phyloP scores from a whole-genome alignment of 2,329 filamentous ascomycete genomes.

The Lecanicillium sp. region DNA sequence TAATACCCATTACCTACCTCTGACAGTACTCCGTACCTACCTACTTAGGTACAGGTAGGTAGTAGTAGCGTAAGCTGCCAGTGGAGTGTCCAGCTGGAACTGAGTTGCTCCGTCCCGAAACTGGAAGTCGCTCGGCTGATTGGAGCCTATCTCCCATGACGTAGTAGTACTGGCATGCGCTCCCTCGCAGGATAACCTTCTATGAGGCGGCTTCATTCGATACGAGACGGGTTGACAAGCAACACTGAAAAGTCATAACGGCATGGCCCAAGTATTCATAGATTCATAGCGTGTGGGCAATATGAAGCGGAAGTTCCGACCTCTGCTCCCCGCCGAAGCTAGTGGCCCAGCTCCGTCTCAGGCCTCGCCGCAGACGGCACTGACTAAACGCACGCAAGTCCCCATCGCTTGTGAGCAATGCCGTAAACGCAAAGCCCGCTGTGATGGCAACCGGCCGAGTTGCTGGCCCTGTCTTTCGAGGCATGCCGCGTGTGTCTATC shows the following conservation, averaged over 20 bases:
- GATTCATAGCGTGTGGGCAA: background rate
- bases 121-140: background rate
- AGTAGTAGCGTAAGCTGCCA: no score
- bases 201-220: no score
- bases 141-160: background rate
- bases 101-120: background rate
- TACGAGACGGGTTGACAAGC: no score
- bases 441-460: background rate
- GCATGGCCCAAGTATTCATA: background rate
- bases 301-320: background rate
- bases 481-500: background rate
- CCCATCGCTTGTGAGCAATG: background rate
- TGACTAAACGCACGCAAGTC: background rate
- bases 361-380: background rate
- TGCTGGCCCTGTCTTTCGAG: background rate
- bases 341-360: background rate
- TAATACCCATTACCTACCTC: no score
- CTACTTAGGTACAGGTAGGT: no score
- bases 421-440: background rate
- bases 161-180: background rate
- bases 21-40: no score
- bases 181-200: background rate
- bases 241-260: background rate
- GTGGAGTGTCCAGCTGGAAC: background rate
- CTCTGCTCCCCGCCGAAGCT: background rate